Evolutionary conservation across 2,329 filamentous ascomycete species (phyloP).

Genomic region (Sphaerulina vaccinii): DNA sequence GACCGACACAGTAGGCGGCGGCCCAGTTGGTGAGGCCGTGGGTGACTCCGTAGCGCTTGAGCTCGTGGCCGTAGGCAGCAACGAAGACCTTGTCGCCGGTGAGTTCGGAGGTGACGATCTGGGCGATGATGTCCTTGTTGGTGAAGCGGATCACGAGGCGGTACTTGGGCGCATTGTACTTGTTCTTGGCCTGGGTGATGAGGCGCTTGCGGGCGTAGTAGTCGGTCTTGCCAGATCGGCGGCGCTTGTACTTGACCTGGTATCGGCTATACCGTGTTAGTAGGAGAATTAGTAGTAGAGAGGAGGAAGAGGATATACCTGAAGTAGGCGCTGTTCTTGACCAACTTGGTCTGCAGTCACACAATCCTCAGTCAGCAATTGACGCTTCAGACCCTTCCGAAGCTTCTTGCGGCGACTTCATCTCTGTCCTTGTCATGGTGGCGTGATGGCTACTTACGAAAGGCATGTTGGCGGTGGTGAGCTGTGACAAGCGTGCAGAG

Average conservation of each 20-base stretch:
- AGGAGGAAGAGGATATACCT: background rate
- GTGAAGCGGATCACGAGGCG: conserved; percentile 84
- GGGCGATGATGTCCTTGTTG: conserved; percentile 95
- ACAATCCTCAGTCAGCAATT: conserved; percentile 96
- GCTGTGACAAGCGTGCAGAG: conserved; percentile 6
- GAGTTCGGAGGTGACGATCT: conserved; percentile 96
- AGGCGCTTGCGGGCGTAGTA: conserved; percentile 99
- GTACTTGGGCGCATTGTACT: conserved; percentile 99
- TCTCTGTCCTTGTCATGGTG: conserved; percentile 12
- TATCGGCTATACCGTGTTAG: conserved; percentile 84
- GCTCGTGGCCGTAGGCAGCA: conserved; percentile 93
- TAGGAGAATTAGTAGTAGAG: conserved; percentile 86
- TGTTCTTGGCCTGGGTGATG: conserved; percentile 99
- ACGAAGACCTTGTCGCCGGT: conserved; percentile 95
- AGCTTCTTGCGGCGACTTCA: conserved; percentile 96
- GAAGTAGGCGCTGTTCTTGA: conserved; percentile 18
- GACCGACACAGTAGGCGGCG: conserved; percentile 92
- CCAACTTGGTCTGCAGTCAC: conserved; percentile 37
- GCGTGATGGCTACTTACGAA: conserved; percentile 34
- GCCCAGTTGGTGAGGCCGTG: conserved; percentile 99
- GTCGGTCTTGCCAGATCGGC: conserved; percentile 95
- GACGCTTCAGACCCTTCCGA: conserved; percentile 95
- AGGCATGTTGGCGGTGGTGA: conserved; percentile 42
- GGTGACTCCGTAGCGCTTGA: conserved; percentile 93
- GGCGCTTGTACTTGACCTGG: conserved; percentile 99